Percentiles rank a stretch among this genome's conserved stretches.
Conservation (phyloP, 176 grass and related monocot species). For the Alopecurus myosuroides region DNA sequence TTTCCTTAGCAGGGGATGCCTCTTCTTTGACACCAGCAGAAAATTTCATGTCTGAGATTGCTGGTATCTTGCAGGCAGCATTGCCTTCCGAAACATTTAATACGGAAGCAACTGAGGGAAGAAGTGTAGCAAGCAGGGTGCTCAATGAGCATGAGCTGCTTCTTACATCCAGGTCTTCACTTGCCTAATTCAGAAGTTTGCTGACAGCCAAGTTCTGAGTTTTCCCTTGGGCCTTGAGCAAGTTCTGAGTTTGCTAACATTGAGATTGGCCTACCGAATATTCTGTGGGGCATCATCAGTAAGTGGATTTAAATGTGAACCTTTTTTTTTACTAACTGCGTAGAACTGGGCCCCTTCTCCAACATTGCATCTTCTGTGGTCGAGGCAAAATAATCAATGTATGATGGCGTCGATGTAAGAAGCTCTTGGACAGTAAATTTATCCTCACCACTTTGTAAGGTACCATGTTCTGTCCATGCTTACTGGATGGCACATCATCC, state of each 20-base stretch:
- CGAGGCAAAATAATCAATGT: slow-evolving; percentile 27
- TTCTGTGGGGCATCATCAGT: slow-evolving; percentile 51
- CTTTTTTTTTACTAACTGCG: slow-evolving; percentile 36
- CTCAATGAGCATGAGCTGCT: slow-evolving; percentile 36
- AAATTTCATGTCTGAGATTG: slow-evolving; percentile 29
- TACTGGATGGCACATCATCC: slow-evolving; percentile 41
- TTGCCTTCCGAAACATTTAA: slow-evolving; percentile 20
- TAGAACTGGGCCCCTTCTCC: slow-evolving; percentile 22
- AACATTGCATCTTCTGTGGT: slow-evolving; percentile 2
- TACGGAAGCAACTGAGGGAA: slow-evolving; percentile 8
- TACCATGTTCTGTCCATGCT: slow-evolving; percentile 23
- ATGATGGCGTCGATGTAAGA: slow-evolving; percentile 51
- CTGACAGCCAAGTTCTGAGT: slow-evolving; percentile 31
- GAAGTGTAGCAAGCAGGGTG: slow-evolving; percentile 11
- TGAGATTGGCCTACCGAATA: slow-evolving; percentile 38
- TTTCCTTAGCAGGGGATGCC: slow-evolving; percentile 56
- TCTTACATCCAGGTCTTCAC: slow-evolving; percentile 51
- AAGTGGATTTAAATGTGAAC: slow-evolving; percentile 43
- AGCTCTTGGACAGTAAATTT: slow-evolving; percentile 87
- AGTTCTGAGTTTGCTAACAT: slow-evolving; percentile 27
- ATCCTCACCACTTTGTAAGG: slow-evolving; percentile 50
- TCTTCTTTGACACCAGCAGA: slow-evolving; percentile 44
- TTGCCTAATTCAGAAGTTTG: slow-evolving; percentile 45
- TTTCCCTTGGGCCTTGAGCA: slow-evolving; percentile 21
- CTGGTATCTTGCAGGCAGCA: slow-evolving; percentile 19